A percentile compares a stretch with the other conserved stretches of the same genome.
phyloP scores from a whole-genome alignment of 768 basidiomycete species.

The Boletus speciosus region DNA sequence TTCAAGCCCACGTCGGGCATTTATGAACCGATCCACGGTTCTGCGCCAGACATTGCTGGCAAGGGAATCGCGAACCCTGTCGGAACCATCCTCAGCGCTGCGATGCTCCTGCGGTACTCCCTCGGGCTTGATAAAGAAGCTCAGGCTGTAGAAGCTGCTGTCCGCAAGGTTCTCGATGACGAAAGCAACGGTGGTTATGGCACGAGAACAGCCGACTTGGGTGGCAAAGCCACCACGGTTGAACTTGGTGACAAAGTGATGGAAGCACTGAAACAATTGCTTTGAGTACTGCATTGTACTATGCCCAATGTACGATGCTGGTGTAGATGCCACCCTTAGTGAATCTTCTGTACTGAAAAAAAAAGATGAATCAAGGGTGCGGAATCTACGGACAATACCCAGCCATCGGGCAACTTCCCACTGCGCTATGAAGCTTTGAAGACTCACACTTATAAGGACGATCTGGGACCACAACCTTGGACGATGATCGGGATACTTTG shows the following conservation, averaged over 20 bases:
- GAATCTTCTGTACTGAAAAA: not conserved
- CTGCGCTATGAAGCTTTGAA: not conserved
- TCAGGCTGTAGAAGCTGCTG: slow-evolving; percentile 83
- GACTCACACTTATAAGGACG: not conserved
- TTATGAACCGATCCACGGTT: slow-evolving; percentile 97
- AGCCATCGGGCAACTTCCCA: not conserved
- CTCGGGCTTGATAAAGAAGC: slow-evolving; percentile 86
- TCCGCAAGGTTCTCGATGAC: slow-evolving; percentile 81
- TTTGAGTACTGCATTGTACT: slow-evolving; percentile 34
- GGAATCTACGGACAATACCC: too few species aligned
- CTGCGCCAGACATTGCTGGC: slow-evolving; percentile 94
- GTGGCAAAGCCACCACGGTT: slow-evolving; percentile 68
- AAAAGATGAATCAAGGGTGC: not conserved
- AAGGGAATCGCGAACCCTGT: slow-evolving; percentile 92
- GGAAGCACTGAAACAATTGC: slow-evolving; percentile 58
- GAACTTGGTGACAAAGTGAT: slow-evolving; percentile 85
- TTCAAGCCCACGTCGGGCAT: slow-evolving; percentile 82
- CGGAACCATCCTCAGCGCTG: slow-evolving; percentile 91
- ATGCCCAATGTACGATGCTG: not conserved
- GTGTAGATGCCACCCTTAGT: not conserved
- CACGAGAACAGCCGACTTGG: slow-evolving; percentile 81
- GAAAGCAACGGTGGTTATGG: slow-evolving; percentile 68
- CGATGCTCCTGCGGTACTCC: slow-evolving; percentile 92
- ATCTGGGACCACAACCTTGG: not conserved
- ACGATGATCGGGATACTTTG: not conserved